phyloP scores from a whole-genome alignment of 2,329 filamentous ascomycete species.

The Lachnellula subtilissima region DNA sequence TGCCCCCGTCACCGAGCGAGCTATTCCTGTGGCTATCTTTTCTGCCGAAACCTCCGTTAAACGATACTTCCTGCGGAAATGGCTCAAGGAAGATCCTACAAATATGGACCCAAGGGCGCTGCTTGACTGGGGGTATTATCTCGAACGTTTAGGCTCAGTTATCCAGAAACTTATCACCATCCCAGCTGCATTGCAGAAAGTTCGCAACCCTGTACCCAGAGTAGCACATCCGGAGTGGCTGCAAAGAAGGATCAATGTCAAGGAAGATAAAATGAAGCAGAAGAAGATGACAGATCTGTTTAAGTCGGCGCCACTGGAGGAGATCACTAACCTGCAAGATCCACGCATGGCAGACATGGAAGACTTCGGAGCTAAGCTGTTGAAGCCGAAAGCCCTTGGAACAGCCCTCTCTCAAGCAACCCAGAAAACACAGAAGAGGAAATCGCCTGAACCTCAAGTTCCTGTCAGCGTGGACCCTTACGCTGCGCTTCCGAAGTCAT shows the following conservation, averaged over 20 bases:
- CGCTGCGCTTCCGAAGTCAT: constrained; percentile 73
- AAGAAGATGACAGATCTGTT: constrained; percentile 98
- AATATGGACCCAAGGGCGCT: constrained; percentile 87
- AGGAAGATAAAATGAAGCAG: constrained; percentile 97
- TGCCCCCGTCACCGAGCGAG: constrained; percentile 89
- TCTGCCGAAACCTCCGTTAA: constrained; percentile 88
- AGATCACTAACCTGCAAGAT: constrained; percentile 63
- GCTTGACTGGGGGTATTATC: constrained; percentile 96
- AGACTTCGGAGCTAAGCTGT: constrained; percentile 67
- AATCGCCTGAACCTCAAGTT: constrained; percentile 61
- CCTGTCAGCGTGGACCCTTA: constrained; percentile 70
- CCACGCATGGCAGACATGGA: constrained; percentile 65
- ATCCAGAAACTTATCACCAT: constrained; percentile 99
- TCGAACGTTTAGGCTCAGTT: constrained; percentile 90
- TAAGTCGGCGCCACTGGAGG: constrained; percentile 64
- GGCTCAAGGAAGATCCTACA: constrained; percentile 86
- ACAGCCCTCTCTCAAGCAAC: constrained; percentile 43
- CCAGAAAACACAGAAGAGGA: constrained; percentile 63
- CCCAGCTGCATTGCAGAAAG: constrained; percentile 89
- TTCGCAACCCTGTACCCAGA: constrained; percentile 88
- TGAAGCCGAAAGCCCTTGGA: constrained; percentile 59
- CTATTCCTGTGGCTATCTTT: constrained; percentile 94
- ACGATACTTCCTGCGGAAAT: constrained; percentile 85
- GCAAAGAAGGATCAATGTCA: constrained; percentile 85
- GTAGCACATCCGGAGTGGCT: constrained; percentile 97